phyloP scores from a whole-genome alignment of 352 stramenopile species.

The Phytopythium vexans region DNA sequence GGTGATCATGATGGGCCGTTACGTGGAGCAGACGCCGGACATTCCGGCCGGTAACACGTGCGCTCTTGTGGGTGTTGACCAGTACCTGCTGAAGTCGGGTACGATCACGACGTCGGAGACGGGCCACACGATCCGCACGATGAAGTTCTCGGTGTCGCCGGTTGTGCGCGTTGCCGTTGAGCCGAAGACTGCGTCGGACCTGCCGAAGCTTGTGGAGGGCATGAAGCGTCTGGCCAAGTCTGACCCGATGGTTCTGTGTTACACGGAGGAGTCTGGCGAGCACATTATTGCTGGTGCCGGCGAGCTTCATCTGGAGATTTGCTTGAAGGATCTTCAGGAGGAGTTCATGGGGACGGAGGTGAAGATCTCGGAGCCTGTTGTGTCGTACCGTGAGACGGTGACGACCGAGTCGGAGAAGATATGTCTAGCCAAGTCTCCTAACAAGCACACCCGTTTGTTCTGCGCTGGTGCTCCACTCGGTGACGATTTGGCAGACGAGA shows the following conservation, averaged over 20 bases:
- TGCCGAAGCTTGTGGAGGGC: constrained; percentile 99
- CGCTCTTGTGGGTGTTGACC: constrained; percentile 98
- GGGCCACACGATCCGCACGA: constrained; percentile 98
- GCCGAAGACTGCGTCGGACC: constrained; percentile 97
- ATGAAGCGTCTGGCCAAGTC: constrained; percentile 99
- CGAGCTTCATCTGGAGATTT: constrained; percentile 99
- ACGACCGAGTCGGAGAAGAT: constrained; percentile 94
- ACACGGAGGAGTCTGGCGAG: constrained; percentile 99
- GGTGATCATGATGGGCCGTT: constrained; percentile 99
- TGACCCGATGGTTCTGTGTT: constrained; percentile 99
- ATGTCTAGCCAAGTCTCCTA: constrained; percentile 99
- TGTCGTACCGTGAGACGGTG: constrained; percentile 99
- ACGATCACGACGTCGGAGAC: constrained; percentile 98
- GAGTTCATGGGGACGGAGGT: constrained; percentile 99
- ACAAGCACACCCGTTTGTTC: constrained; percentile 99
- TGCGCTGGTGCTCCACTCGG: constrained; percentile 90
- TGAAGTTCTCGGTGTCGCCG: constrained; percentile 99
- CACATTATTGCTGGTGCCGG: constrained; percentile 99
- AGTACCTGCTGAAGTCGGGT: constrained; percentile 99
- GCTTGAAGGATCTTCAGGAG: constrained; percentile 99
- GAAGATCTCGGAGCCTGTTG: constrained; percentile 99
- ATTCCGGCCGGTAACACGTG: constrained; percentile 99
- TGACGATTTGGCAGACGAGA: constrained; percentile 94
- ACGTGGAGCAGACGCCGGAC: constrained; percentile 97
- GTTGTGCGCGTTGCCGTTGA: constrained; percentile 99